Evolutionary conservation across 2,329 filamentous ascomycete genomes (phyloP), one percentile per base, ranked within the genome.

Genomic region (Nannizziopsis arthrosporioides): DNA sequence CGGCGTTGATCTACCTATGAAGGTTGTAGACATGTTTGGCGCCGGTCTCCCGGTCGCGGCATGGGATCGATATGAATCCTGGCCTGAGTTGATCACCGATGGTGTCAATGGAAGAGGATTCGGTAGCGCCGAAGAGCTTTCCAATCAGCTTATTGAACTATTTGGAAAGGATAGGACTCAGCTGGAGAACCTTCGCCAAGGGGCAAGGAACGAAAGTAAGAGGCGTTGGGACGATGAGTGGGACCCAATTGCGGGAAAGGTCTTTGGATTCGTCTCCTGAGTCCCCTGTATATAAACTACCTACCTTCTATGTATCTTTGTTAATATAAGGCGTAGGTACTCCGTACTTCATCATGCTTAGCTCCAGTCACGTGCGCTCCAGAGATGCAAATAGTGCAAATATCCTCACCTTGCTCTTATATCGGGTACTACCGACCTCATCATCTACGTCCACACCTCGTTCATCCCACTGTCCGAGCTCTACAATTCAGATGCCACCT

Each of bases 1-100:
- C 2, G 92, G 92, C 1, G 88, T 98, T 0, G 92, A 98, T 65
- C 72, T 98, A 15, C 92, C 92, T 0, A 98, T 98, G 92, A 98
- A 98, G 68, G 88, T 98, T 1, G 89, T 98, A 11, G 92, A 98
- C 63, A 95, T 98, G 89, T 96, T 98, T 63, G 92, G 92, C 2
- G 84, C 89, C 0, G 92, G 90, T 0, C 70, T 98, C 22, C 92
- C 92, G 0, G 92, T 98, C 0, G 81, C 83, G 0, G 90, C 88
- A 3, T 96, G 92, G 74, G 78, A 78, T 19, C 76, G 77, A 1
- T 98, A 94, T 60, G 81, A 89, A 61, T 90, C 89, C 53, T 94
- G 94, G 74, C 73, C 78, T 2, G 92, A 98, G 68, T 71, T 98
- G n/a, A 85, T 98, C 19, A 82, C 77, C 45, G 89, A 96, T 59